Base-by-base conservation (phyloP, 495 filamentous ascomycete genomes). In the Cercophora sp. region DNA sequence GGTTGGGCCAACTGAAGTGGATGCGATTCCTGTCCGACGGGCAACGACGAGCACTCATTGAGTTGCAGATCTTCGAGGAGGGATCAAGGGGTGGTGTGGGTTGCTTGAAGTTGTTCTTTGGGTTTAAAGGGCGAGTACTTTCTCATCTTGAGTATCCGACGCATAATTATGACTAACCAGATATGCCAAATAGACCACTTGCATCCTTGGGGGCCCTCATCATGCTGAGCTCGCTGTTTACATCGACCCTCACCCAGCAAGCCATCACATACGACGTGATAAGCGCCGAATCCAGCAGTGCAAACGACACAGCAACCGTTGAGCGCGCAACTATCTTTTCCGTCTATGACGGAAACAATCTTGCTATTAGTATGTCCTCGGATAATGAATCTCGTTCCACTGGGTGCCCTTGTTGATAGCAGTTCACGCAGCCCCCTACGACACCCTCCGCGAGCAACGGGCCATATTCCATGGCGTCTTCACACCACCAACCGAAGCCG, bases 171-270 rank as follows among this genome's bases (percentile, higher is more conserved):
- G 8, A 3, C n/a, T 11, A 32, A 34, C 9, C n/a, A 13, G 18
- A 24, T 11, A n/a, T 29, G 22, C n/a, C n/a, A n/a, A n/a, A n/a
- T 36, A 29, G 29, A 51, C 27, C 1, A 32, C 54, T 74, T 8
- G 66, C 71, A 8, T 67, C 60, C 8, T 51, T 71, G 19, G 74
- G 66, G 24, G 69, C 69, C 26, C 32, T 73, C 6, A 54, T 75
- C 23, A 60, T 70, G 2, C 62, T 75, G 8, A 39, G 72, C 1
- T 64, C 65, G 5, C 53, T 72, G 1, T 67, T 66, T 9, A 70
- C 68, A 19, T 69, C 69, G 15, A 69, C 75, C 8, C 68, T 76
- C 32, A 68, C 70, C n/a, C 73, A 77, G 47, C 72, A 74, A 52
- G 65, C 71, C 5, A 62, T 76, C 42, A 8, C 57, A 55, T 60